Evolutionary conservation across 2,329 filamentous ascomycete species (phyloP).

Genomic region (Penicillium sclerotigenum): DNA sequence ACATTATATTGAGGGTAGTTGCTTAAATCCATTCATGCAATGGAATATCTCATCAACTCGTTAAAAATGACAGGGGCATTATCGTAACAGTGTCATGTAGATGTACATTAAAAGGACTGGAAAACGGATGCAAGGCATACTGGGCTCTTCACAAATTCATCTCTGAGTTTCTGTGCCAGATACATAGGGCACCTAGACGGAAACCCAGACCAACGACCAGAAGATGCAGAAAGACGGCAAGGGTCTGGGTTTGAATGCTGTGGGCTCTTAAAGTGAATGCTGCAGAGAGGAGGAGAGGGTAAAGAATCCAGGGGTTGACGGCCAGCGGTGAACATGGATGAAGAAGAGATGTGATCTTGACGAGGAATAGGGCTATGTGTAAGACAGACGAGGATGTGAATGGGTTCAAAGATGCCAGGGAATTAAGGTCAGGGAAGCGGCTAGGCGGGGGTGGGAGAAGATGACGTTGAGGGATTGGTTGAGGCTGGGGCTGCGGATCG

Average conservation of each 20-base stretch:
- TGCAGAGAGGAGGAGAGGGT: conserved; percentile 67
- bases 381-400: conserved; percentile 41
- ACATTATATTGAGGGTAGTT: neutral
- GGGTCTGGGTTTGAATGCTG: conserved; percentile 37
- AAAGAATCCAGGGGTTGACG: conserved; percentile 61
- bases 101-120: neutral
- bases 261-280: conserved; percentile 56
- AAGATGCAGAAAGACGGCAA: conserved; percentile 49
- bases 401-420: conserved; percentile 23
- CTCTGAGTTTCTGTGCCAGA: conserved; percentile 17
- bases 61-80: neutral
- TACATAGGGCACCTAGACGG: conserved; percentile 36
- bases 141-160: neutral
- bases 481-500: conserved; percentile 3
- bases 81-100: neutral
- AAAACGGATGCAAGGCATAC: neutral
- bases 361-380: conserved; percentile 62
- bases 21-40: neutral
- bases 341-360: conserved; percentile 65
- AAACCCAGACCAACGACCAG: conserved; percentile 43
- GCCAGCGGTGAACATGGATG: conserved; percentile 70
- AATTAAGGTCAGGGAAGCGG: conserved; percentile 28
- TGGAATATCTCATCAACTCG: neutral
- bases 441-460: conserved; percentile 44
- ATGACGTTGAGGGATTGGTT: conserved; percentile 28